A percentile compares a stretch with the other conserved stretches of the same genome.
These are phyloP conservation scores for Fusarium pseudocircinatum DNA, from an alignment of 2,329 filamentous ascomycete genomes.

Conservation along the genomic window DNA sequence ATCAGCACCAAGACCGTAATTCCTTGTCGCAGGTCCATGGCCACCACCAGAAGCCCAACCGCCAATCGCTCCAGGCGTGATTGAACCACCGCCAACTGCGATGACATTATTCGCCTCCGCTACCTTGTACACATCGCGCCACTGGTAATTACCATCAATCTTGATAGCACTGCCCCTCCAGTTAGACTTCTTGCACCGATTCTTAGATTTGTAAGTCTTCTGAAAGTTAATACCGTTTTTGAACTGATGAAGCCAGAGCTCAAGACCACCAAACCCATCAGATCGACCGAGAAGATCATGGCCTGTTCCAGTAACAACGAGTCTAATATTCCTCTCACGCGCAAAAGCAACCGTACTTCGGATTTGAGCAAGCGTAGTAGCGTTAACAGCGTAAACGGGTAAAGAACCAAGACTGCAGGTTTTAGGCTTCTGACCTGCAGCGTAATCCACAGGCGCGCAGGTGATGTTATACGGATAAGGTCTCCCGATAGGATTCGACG, in stretches of 20 bases:
- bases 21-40: constrained; percentile 25
- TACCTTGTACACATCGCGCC: constrained; percentile 29
- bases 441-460: constrained; percentile 23
- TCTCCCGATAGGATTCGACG: constrained; percentile 27
- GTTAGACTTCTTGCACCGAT: background rate
- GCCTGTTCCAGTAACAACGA: constrained; percentile 24
- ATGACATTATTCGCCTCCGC: constrained; percentile 23
- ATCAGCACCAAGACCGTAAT: constrained; percentile 25
- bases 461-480: constrained; percentile 34
- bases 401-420: constrained; percentile 24
- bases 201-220: background rate
- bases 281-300: constrained; percentile 29
- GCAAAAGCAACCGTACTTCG: constrained; percentile 2
- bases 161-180: constrained; percentile 21
- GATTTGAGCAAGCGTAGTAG: constrained; percentile 11
- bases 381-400: constrained; percentile 23
- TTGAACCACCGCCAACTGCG: constrained; percentile 23
- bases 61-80: constrained; percentile 26
- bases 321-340: background rate
- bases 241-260: constrained; percentile 27
- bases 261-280: constrained; percentile 23
- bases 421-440: constrained; percentile 4
- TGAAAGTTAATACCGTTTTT: constrained; percentile 12
- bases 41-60: constrained; percentile 29
- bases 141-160: constrained; percentile 25